Base-by-base conservation (phyloP, 2,329 filamentous ascomycete genomes). In the Phaeomoniella chlamydospora region DNA sequence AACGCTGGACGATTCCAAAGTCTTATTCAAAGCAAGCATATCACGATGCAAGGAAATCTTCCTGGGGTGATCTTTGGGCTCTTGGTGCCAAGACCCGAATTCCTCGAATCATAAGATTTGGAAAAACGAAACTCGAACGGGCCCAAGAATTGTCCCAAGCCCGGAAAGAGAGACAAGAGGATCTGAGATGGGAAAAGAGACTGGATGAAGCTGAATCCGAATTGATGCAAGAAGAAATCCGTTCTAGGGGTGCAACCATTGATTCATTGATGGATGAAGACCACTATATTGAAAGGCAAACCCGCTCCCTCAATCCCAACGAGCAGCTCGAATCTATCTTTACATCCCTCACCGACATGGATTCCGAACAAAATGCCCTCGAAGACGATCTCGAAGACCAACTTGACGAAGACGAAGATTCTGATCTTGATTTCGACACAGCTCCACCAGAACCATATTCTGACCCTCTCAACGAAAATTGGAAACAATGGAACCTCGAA, bases 51-150 rank as follows among this genome's bases (percentile, higher is more conserved):
- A 76, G 90, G 42, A 98, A 98, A 61, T 72, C 80, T 1, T 64
- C 63, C 36, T 96, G 88, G 90, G 90, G 90, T 29, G 90, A 96
- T 54, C 65, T 96, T 6, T 98, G 90, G 90, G 86, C 88, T 1
- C 66, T 96, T 0, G 90, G 90, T 0, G 88, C 87, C 15, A 96
- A 96, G 67, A 92, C 85, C 0, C 70, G 85, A 10, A 70, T 80
- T 3, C 51, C 58, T 2, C 65, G 82, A 33, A 65, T 62, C 11
- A 60, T 81, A 31, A 71, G 76, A 5, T 57, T 80, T 3, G 81
- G 81, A 3, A 45, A 37, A 58, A 47, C 52, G 41, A 29, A 17
- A 15, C 22, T 14, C 17, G 30, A 31, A 14, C 14, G 35, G 18
- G 17, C 36, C 6, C 15, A 32, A 15, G 39, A 41, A 19, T 31